A percentile compares a stretch with the other conserved stretches of the same genome.
These are phyloP conservation scores for Metarhizium robertsii DNA, from an alignment of 2,329 filamentous ascomycete species.

Conservation along the genomic window DNA sequence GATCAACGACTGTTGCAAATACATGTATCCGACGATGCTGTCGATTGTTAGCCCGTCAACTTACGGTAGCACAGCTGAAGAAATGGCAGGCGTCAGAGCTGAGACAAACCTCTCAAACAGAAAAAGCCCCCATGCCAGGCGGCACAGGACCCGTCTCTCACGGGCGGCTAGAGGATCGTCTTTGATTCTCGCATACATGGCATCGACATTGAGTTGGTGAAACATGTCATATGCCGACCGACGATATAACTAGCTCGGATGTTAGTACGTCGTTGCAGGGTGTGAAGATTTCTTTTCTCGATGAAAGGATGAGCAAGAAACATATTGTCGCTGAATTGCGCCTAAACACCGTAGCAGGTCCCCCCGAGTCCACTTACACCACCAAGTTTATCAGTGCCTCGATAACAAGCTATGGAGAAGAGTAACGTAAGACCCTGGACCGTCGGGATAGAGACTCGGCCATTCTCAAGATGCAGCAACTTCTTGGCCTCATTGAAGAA, in stretches of 20 bases:
- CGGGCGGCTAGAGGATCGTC: neutral
- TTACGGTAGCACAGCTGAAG: neutral
- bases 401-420: constrained; percentile 9
- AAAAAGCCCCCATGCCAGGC: constrained; percentile 11
- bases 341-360: neutral
- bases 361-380: constrained; percentile 6
- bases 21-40: constrained; percentile 9
- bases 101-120: constrained; percentile 12
- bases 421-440: constrained; percentile 13
- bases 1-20: constrained; percentile 8
- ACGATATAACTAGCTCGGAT: constrained; percentile 11
- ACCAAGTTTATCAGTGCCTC: constrained; percentile 8
- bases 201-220: constrained; percentile 6
- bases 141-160: constrained; percentile 6
- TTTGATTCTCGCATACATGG: constrained; percentile 2
- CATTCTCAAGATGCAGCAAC: constrained; percentile 12
- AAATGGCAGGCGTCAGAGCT: neutral
- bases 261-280: neutral
- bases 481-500: constrained; percentile 17
- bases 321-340: neutral
- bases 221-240: constrained; percentile 14
- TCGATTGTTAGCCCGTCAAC: neutral
- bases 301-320: neutral
- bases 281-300: neutral
- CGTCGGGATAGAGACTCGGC: constrained; percentile 11